Evolutionary conservation across 2,329 filamentous ascomycete species (phyloP).

Genomic region (Exophiala dermatitidis): DNA sequence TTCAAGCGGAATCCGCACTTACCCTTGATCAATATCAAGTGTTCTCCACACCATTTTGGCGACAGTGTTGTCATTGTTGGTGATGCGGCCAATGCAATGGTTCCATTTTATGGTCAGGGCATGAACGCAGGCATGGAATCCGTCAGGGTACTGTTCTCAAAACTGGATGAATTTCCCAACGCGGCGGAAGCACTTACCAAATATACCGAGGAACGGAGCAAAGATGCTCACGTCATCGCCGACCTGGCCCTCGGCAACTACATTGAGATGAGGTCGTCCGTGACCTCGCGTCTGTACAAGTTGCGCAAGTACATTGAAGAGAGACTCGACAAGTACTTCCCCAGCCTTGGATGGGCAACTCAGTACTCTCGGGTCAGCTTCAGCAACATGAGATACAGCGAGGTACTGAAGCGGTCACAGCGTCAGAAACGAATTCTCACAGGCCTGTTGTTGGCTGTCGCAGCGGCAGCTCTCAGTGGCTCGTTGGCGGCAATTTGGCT

Average conservation of each 20-base stretch:
- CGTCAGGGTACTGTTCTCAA: conserved; percentile 76
- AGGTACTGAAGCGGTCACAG: conserved; percentile 64
- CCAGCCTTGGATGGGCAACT: conserved; percentile 76
- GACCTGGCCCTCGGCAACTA: conserved; percentile 89
- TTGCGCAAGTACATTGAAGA: conserved; percentile 84
- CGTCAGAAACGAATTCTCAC: conserved; percentile 58
- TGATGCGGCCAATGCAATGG: conserved; percentile 94
- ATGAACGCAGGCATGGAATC: conserved; percentile 97
- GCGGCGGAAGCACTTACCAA: conserved; percentile 52
- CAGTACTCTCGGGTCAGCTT: conserved; percentile 92
- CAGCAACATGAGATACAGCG: conserved; percentile 82
- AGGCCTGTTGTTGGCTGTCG: conserved; percentile 1
- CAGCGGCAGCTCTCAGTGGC: conserved; percentile 3
- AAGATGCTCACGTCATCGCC: conserved; percentile 83
- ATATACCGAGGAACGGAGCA: conserved; percentile 66
- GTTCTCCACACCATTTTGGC: conserved; percentile 74
- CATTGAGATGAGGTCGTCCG: conserved; percentile 82
- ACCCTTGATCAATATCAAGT: conserved; percentile 89
- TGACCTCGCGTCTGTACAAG: conserved; percentile 68
- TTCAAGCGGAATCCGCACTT: conserved; percentile 81
- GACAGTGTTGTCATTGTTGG: conserved; percentile 77
- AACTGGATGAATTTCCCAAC: conserved; percentile 57
- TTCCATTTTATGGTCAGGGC: conserved; percentile 96
- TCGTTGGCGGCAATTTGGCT: conserved; percentile 7
- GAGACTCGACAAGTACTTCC: conserved; percentile 66